A percentile compares a stretch with the other conserved stretches of the same genome.
Conservation (phyloP, 2,329 filamentous ascomycete species). For the Colletotrichum sp. region DNA sequence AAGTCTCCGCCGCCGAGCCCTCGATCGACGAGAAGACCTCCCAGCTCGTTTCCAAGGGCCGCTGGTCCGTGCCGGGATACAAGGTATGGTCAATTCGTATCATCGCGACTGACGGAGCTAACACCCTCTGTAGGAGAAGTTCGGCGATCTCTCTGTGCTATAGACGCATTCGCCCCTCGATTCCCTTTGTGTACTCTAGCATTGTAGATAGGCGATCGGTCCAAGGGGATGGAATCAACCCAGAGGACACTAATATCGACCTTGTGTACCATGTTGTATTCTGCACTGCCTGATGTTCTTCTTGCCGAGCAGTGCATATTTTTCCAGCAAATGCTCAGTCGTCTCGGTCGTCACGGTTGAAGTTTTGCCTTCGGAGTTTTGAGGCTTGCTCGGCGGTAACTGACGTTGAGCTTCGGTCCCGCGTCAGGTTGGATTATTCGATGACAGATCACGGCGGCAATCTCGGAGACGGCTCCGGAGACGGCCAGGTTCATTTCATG, state of each 20-base stretch:
- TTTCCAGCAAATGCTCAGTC: background rate
- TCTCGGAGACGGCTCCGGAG: background rate
- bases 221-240: conserved; percentile 22
- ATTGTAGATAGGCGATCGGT: conserved; percentile 66
- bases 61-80: conserved; percentile 98
- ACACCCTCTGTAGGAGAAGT: conserved; percentile 81
- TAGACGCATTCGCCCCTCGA: conserved; percentile 62
- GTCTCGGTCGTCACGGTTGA: background rate
- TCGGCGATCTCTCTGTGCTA: conserved; percentile 93
- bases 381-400: background rate
- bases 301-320: background rate
- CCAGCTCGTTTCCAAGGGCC: conserved; percentile 94
- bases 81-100: conserved; percentile 69
- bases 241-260: conserved; percentile 20
- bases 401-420: background rate
- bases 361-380: conserved; percentile 11
- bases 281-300: background rate
- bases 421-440: background rate
- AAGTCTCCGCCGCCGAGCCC: conserved; percentile 90
- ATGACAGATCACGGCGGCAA: background rate
- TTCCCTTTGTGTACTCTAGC: conserved; percentile 70
- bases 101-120: conserved; percentile 37
- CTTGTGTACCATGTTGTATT: conserved; percentile 5
- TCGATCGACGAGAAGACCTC: conserved; percentile 97
- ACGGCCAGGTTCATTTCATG: background rate